Base-by-base conservation (phyloP, 768 basidiomycete species). In the Daedaleopsis sinensis region DNA sequence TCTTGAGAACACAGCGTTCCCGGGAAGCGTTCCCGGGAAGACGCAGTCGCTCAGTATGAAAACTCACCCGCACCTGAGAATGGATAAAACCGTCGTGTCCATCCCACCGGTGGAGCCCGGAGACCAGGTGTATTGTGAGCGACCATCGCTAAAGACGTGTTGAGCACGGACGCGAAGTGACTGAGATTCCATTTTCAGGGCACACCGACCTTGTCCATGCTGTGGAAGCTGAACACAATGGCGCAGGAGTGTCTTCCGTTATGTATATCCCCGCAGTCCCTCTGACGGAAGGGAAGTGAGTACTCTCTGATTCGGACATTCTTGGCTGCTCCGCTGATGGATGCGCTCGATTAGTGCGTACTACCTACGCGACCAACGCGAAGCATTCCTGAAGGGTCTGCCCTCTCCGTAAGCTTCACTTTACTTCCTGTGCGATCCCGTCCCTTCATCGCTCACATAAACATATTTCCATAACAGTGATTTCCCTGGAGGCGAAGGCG, bases 211-310 rank as follows among this genome's bases (percentile, higher is more conserved):
- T 78, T 37, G 65, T 83, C 2, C 82, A 83, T 65, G 75, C 80
- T 4, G 80, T 83, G 42, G 82, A 82, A 61, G 39, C 59, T 50
- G 80, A 84, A 59, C 86, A 89, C 70, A 79, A 72, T 1, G 88
- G 88, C 1, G 61, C 68, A 0, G 75, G 66, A 48, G 85, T 86
- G 64, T 87, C 87, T 35, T 82, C 84, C 58, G 90, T 91, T 51
- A 85, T 92, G 80, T 93, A 93, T 63, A 91, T 92, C 54, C 85
- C 87, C 2, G 84, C 90, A 5, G 84, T 87, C 2, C 90, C 89
- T 0, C 74, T 83, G 43, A 91, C 88, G 2, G 80, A 82, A 5
- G 74, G 78, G 61, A 90, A 70, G 68, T 72, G 23, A 50, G 66
- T 56, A 24, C 19, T 52, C 53, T 32, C 27, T 7, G 27, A 32